Evolutionary conservation across 192 early-diverging fungal species (phyloP).

Genomic region (Chytriomyces sp.): DNA sequence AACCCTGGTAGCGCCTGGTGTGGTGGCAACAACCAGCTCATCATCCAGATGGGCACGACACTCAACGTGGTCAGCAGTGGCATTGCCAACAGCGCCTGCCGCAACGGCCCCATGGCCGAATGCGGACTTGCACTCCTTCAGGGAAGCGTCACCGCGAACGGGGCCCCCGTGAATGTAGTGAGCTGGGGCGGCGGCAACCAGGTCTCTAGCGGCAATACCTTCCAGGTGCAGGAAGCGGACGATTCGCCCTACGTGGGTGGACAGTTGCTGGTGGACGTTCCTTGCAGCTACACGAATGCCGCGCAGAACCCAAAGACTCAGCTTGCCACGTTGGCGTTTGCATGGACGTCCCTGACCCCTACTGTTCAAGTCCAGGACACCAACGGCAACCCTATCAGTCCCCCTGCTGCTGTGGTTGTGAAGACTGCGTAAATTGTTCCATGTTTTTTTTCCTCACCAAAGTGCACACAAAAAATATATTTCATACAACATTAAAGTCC

Average conservation of each 20-base stretch:
- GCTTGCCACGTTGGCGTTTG: background rate
- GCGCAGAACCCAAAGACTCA: background rate
- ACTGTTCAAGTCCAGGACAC: background rate
- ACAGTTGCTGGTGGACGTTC: background rate
- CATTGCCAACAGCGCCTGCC: background rate
- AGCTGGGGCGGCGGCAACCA: too few relatives aligned
- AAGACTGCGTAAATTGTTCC: background rate
- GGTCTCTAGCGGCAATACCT: background rate
- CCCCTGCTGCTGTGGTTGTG: background rate
- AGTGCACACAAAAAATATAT: too few relatives aligned
- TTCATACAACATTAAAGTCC: too few relatives aligned
- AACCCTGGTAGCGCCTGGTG: background rate
- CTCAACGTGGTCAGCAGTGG: background rate
- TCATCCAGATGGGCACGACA: background rate
- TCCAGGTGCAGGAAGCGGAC: background rate
- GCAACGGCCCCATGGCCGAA: background rate
- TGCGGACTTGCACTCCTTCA: background rate
- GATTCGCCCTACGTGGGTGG: background rate
- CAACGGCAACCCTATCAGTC: background rate
- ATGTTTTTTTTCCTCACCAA: background rate
- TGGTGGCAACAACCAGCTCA: background rate
- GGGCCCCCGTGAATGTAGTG: background rate
- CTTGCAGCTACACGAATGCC: background rate
- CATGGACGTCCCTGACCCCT: background rate
- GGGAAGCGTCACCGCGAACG: background rate